Evolutionary conservation across 139 green algal species (phyloP).

Genomic region (Ettlia oleoabundans): DNA sequence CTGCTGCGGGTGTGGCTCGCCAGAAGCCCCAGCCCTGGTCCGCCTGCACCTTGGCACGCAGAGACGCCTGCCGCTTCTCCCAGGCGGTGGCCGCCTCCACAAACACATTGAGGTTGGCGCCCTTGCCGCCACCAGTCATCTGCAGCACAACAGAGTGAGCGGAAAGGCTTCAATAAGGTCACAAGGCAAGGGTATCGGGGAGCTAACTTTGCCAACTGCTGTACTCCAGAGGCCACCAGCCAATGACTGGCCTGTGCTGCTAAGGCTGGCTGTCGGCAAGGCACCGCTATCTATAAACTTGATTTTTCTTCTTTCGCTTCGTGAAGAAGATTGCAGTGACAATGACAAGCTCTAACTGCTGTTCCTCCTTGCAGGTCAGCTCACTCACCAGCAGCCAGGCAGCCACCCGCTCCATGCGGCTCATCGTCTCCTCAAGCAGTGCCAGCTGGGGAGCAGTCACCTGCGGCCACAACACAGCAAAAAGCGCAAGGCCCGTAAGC

Average conservation of each 20-base stretch:
- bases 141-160: not conserved
- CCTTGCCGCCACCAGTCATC: slow-evolving; percentile 44
- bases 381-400: slow-evolving; percentile 34
- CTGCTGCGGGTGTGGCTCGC: not conserved
- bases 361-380: no score
- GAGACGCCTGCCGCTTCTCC: slow-evolving; percentile 51
- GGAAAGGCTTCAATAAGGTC: not conserved
- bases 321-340: no score
- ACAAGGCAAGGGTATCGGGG: not conserved
- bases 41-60: not conserved
- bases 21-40: slow-evolving; percentile 1
- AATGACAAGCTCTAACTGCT: no score
- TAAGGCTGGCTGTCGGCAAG: no score
- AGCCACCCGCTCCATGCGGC: slow-evolving; percentile 47
- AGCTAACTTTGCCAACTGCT: not conserved
- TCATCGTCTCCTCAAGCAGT: slow-evolving; percentile 62
- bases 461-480: no score
- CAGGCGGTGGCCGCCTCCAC: slow-evolving; percentile 46
- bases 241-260: no score
- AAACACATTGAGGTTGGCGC: slow-evolving; percentile 53
- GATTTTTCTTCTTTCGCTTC: no score
- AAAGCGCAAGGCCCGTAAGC: no score
- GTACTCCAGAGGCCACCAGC: not conserved
- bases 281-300: no score
- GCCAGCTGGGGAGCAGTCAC: slow-evolving; percentile 51